Evolutionary conservation across 768 basidiomycete species (phyloP).

Genomic region (Amanita pseudoporphyria): DNA sequence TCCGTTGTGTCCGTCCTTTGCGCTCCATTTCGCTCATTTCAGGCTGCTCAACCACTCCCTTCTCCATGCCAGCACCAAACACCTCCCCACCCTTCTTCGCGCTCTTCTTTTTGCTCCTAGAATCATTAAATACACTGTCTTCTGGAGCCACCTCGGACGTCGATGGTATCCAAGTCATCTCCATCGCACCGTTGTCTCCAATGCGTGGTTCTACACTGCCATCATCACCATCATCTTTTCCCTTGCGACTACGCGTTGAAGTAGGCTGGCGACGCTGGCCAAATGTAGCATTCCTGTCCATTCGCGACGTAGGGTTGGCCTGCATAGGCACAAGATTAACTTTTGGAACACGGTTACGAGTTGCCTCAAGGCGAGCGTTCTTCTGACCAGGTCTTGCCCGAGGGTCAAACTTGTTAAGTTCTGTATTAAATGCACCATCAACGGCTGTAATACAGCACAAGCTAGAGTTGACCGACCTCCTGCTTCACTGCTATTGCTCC

Average conservation of each 20-base stretch:
- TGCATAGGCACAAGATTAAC: constrained; percentile 63
- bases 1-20: constrained; percentile 68
- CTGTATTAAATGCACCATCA: constrained; percentile 18
- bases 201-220: constrained; percentile 4
- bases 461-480: constrained; percentile 31
- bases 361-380: constrained; percentile 37
- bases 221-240: too few relatives aligned
- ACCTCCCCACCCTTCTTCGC: constrained; percentile 57
- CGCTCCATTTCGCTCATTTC: constrained; percentile 57
- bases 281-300: constrained; percentile 51
- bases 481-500: constrained; percentile 45
- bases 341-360: constrained; percentile 38
- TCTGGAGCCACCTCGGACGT: constrained; percentile 27
- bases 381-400: constrained; percentile 39
- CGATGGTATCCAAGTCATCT: constrained; percentile 76
- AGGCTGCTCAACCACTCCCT: constrained; percentile 45
- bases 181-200: constrained; percentile 58
- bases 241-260: constrained; percentile 11
- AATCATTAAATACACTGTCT: constrained; percentile 20
- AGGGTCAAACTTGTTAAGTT: constrained; percentile 41
- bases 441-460: constrained; percentile 1
- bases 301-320: constrained; percentile 25
- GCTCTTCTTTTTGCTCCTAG: constrained; percentile 14
- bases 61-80: constrained; percentile 89
- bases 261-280: constrained; percentile 50